Conservation (phyloP, 495 filamentous ascomycete genomes). For the Xylaria grammica region DNA sequence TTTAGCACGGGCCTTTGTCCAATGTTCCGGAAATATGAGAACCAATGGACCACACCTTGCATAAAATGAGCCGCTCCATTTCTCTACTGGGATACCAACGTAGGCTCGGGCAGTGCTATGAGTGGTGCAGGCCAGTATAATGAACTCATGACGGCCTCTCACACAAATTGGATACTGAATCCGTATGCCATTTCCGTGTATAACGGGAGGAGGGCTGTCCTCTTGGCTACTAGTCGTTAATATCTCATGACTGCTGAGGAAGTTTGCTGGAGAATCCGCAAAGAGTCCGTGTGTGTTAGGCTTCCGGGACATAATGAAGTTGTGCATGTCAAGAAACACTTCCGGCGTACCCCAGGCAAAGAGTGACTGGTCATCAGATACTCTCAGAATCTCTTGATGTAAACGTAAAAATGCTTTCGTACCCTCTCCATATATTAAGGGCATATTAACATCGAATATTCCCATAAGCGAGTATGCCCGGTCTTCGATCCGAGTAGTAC, state of each 20-base stretch:
- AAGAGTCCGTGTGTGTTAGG: conserved; percentile 5
- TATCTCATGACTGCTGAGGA: conserved; percentile 9
- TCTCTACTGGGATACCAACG: conserved; percentile 7
- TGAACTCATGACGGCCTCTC: conserved; percentile 2
- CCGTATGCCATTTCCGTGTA: conserved; percentile 13
- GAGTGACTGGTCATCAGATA: conserved; percentile 30
- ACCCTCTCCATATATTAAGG: conserved; percentile 27
- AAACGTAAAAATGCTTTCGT: conserved; percentile 21
- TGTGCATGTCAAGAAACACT: conserved; percentile 8
- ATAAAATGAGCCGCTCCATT: not conserved
- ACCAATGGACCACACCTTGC: conserved; percentile 13
- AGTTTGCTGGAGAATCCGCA: conserved; percentile 8
- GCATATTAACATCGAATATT: conserved; percentile 26
- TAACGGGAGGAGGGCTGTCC: conserved; percentile 1
- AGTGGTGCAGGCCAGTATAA: conserved; percentile 16
- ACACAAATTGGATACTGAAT: conserved; percentile 8
- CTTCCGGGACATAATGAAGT: not conserved
- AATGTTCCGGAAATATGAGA: conserved; percentile 9
- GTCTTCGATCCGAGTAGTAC: conserved; percentile 30
- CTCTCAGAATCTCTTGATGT: conserved; percentile 31
- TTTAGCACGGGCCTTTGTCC: conserved; percentile 1
- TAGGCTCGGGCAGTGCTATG: not conserved
- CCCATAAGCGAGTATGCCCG: conserved; percentile 29
- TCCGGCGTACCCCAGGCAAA: conserved; percentile 25
- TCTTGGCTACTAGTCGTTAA: not conserved